phyloP scores from a whole-genome alignment of 2,329 filamentous ascomycete species.

The Hypoxylon sp. region DNA sequence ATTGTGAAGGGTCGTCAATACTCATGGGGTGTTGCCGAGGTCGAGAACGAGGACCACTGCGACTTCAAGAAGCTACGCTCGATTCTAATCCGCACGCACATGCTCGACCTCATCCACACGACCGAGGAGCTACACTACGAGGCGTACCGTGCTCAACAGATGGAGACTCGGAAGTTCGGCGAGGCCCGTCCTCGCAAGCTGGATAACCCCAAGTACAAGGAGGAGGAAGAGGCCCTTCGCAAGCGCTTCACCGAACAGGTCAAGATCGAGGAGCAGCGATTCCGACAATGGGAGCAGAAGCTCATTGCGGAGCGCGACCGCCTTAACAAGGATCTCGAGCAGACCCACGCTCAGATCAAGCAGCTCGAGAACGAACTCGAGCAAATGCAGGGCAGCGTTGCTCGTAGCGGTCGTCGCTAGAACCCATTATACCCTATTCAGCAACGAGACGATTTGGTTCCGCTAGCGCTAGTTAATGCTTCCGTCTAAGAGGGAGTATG shows the following conservation, averaged over 20 bases:
- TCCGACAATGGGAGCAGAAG: conserved; percentile 99
- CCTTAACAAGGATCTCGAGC: conserved; percentile 99
- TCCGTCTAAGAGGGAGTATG: conserved; percentile 50
- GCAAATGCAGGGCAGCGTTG: conserved; percentile 89
- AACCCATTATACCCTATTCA: conserved; percentile 42
- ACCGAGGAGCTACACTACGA: conserved; percentile 99
- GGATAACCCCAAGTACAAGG: conserved; percentile 99
- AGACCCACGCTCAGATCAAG: conserved; percentile 95
- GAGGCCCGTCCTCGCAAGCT: conserved; percentile 97
- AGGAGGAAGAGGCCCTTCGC: conserved; percentile 97
- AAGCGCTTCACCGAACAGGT: conserved; percentile 99
- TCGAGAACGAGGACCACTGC: conserved; percentile 99
- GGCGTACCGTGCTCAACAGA: conserved; percentile 98
- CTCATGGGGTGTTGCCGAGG: conserved; percentile 98
- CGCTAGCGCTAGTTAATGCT: conserved; percentile 43
- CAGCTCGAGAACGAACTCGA: conserved; percentile 93
- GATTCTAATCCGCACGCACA: conserved; percentile 98
- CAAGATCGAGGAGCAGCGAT: conserved; percentile 99
- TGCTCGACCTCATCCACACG: conserved; percentile 99
- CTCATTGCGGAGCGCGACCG: conserved; percentile 98
- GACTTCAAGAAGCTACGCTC: conserved; percentile 99
- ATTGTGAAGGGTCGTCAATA: conserved; percentile 99
- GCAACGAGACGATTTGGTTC: conserved; percentile 45
- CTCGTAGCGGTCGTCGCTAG: conserved; percentile 93
- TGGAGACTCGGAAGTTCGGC: conserved; percentile 99